phyloP scores from a whole-genome alignment of 1,284 basidiomycete species.

The Retiboletus flavoniger region DNA sequence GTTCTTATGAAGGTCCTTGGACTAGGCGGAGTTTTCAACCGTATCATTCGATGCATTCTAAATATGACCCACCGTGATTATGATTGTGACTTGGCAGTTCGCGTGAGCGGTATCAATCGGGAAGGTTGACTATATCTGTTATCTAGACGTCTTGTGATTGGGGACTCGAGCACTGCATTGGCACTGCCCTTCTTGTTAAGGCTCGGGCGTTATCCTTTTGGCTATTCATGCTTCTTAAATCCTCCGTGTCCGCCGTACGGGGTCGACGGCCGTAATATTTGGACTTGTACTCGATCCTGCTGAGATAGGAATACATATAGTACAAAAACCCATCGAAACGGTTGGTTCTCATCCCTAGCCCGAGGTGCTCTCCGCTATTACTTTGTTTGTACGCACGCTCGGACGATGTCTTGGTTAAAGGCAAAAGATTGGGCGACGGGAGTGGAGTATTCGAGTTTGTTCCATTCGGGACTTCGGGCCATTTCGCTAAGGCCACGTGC shows the following conservation, averaged over 20 bases:
- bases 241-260: slow-evolving; percentile 2
- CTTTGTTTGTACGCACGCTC: neutral
- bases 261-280: neutral
- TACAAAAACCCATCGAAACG: too few species aligned
- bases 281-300: slow-evolving; percentile 10
- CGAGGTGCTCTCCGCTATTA: neutral
- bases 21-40: neutral
- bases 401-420: slow-evolving; percentile 33
- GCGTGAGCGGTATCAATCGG: slow-evolving; percentile 2
- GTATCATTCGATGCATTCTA: neutral
- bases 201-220: slow-evolving; percentile 10
- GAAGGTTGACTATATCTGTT: slow-evolving; percentile 6
- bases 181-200: slow-evolving; percentile 8
- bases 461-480: slow-evolving; percentile 30
- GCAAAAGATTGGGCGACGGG: slow-evolving; percentile 31
- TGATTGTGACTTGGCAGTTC: neutral
- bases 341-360: slow-evolving; percentile 1
- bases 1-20: slow-evolving; percentile 5
- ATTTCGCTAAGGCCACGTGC: slow-evolving; percentile 23
- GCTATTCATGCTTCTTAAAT: slow-evolving; percentile 12
- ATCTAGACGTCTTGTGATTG: slow-evolving; percentile 6
- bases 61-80: neutral
- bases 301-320: slow-evolving; percentile 30
- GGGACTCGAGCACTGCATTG: slow-evolving; percentile 3
- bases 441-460: slow-evolving; percentile 31